Conservation (phyloP, 306 rosid species). For the Fragaria iinumae region DNA sequence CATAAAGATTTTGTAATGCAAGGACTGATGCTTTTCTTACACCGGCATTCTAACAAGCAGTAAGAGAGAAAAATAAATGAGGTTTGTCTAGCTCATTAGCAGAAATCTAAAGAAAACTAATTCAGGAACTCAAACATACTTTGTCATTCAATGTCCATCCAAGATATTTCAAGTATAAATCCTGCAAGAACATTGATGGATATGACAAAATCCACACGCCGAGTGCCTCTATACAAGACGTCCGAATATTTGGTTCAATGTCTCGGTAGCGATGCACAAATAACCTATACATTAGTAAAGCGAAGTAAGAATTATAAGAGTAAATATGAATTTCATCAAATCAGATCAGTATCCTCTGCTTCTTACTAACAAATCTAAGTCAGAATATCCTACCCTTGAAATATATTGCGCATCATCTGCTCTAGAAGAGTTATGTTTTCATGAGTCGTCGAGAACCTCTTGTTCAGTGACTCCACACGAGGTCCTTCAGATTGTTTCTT, state of each 20-base stretch:
- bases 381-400: slow-evolving; percentile 76
- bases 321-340: background rate
- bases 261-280: slow-evolving; percentile 98
- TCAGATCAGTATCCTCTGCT: slow-evolving; percentile 11
- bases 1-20: slow-evolving; percentile 89
- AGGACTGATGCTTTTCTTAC: slow-evolving; percentile 84
- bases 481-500: slow-evolving; percentile 88
- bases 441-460: slow-evolving; percentile 80
- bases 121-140: slow-evolving; percentile 43
- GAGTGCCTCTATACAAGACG: slow-evolving; percentile 83
- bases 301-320: slow-evolving; percentile 25
- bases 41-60: slow-evolving; percentile 68
- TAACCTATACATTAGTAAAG: slow-evolving; percentile 53
- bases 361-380: slow-evolving; percentile 9
- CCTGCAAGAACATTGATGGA: slow-evolving; percentile 94
- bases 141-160: slow-evolving; percentile 98
- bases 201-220: slow-evolving; percentile 93
- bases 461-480: slow-evolving; percentile 83
- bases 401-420: slow-evolving; percentile 98
- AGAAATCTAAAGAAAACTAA: slow-evolving; percentile 19
- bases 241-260: slow-evolving; percentile 84
- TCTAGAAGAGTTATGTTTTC: slow-evolving; percentile 78
- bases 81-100: slow-evolving; percentile 16
- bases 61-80: slow-evolving; percentile 18
- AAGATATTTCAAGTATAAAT: slow-evolving; percentile 89